These are phyloP conservation scores for Ustilago curta DNA, from an alignment of 1,284 basidiomycete genomes.

Conservation along the genomic window DNA sequence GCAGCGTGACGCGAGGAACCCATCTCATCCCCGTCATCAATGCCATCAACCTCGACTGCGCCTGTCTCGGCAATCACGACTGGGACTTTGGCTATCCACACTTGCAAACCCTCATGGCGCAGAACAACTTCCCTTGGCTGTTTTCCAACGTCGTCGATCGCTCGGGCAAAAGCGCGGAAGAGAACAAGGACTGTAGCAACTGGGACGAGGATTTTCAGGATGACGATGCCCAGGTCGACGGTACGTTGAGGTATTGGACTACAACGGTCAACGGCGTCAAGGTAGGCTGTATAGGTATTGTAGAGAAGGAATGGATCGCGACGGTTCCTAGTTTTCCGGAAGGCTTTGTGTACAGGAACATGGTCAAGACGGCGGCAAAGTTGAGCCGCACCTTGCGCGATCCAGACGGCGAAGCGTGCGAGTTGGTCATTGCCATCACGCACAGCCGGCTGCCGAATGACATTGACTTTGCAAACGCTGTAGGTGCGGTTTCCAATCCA, in stretches of 20 bases:
- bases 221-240: slow-evolving; percentile 51
- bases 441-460: slow-evolving; percentile 81
- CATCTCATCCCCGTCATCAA: slow-evolving; percentile 79
- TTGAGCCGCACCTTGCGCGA: slow-evolving; percentile 81
- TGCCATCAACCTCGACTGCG: slow-evolving; percentile 52
- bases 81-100: slow-evolving; percentile 56
- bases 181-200: slow-evolving; percentile 8
- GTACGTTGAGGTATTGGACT: slow-evolving; percentile 72
- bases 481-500: slow-evolving; percentile 72
- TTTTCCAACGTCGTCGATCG: slow-evolving; percentile 72
- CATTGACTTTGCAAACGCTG: slow-evolving; percentile 74
- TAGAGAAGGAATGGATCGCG: slow-evolving; percentile 87
- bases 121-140: slow-evolving; percentile 40
- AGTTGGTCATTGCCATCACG: slow-evolving; percentile 79
- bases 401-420: slow-evolving; percentile 76
- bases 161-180: slow-evolving; percentile 77
- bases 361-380: slow-evolving; percentile 48
- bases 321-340: slow-evolving; percentile 85
- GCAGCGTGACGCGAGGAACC: slow-evolving; percentile 86
- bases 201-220: slow-evolving; percentile 74
- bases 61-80: slow-evolving; percentile 74
- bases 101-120: slow-evolving; percentile 38
- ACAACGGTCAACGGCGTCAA: slow-evolving; percentile 78
- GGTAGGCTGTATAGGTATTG: slow-evolving; percentile 83
- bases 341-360: slow-evolving; percentile 73